Evolutionary conservation across 192 early-diverging fungal species (phyloP).

Genomic region (Chytriomyces sp.): DNA sequence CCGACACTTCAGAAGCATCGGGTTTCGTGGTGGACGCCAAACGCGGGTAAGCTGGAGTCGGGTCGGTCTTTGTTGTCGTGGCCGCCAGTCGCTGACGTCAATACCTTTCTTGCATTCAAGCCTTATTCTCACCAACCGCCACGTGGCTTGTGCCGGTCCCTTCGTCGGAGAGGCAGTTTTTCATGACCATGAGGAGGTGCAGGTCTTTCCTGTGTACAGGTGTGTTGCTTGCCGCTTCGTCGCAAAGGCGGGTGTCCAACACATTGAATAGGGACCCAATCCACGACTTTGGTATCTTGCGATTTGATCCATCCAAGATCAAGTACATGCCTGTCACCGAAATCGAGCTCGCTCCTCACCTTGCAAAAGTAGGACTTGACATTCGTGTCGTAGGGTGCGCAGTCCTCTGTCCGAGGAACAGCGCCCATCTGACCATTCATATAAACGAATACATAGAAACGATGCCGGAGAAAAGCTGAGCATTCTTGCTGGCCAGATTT

Average conservation of each 20-base stretch:
- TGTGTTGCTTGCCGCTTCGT: neutral
- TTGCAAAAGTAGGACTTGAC: conserved; percentile 78
- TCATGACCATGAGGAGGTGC: conserved; percentile 63
- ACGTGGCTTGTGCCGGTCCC: conserved; percentile 78
- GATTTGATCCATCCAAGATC: conserved; percentile 74
- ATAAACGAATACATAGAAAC: conserved; percentile 47
- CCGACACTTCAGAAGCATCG: conserved; percentile 74
- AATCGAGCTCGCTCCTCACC: conserved; percentile 67
- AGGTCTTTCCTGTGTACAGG: neutral
- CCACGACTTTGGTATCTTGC: conserved; percentile 78
- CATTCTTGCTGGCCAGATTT: conserved; percentile 80
- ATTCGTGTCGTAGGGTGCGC: conserved; percentile 67
- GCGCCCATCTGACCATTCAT: neutral
- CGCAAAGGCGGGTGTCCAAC: conserved; percentile 72
- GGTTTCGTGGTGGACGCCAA: conserved; percentile 81
- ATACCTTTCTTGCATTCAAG: too few relatives aligned
- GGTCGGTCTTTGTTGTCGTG: conserved; percentile 72
- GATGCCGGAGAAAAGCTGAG: conserved; percentile 83
- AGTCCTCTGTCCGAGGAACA: neutral
- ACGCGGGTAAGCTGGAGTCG: too few relatives aligned
- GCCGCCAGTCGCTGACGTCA: conserved; percentile 18
- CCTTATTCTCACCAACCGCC: conserved; percentile 32
- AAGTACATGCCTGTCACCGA: conserved; percentile 71
- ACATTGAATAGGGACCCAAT: conserved; percentile 69
- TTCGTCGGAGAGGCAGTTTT: conserved; percentile 81